Evolutionary conservation across 2,329 filamentous ascomycete species (phyloP), one percentile per base, ranked within the genome.

Genomic region (Coleophoma cylindrospora): DNA sequence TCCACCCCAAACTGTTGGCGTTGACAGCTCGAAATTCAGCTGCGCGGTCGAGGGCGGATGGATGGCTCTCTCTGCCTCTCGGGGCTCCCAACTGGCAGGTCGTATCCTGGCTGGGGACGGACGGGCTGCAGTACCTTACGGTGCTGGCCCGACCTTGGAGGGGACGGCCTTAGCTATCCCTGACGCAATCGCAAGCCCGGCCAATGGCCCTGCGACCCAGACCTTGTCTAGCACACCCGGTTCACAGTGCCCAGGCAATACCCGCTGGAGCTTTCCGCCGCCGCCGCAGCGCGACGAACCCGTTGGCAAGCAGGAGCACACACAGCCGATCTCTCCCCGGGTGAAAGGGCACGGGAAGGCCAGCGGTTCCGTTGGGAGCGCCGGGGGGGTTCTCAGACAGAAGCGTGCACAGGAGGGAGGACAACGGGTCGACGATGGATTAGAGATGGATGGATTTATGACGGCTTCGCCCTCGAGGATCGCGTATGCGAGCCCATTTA

Each of bases 271-370:
- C 33, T 50, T 47, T 27, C 27, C 27, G 27, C 27, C 27, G 27
- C 27, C 27, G 27, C 51, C 51, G 54, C 53, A 50, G 53, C 51
- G 45, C 57, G 53, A 59, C 58, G 52, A 58, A 50, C 51, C 52
- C 45, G 45, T 44, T 47, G 45, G 58, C 60, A 59, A 53, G 54
- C 56, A 56, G 52, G 52, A 56, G 32, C 40, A 54, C 55, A 59
- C 56, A 27, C 6, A 27, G 27, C 3, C 27, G 27, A 27, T 27
- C 27, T 27, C 9, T 27, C 9, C 9, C 7, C 6, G 27, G 27
- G 7, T 8, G 27, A 27, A 27, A 27, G 6, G 4, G 27, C 9
- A 8, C 27, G 27, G 27, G 7, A 27, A 27, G 3, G 27, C 27
- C 27, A 27, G 27, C 27, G 7, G 9, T 27, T 27, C 27, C 27